Evolutionary conservation across 257 asterid genomes (phyloP).

Genomic region (Haberlea rhodopensis): DNA sequence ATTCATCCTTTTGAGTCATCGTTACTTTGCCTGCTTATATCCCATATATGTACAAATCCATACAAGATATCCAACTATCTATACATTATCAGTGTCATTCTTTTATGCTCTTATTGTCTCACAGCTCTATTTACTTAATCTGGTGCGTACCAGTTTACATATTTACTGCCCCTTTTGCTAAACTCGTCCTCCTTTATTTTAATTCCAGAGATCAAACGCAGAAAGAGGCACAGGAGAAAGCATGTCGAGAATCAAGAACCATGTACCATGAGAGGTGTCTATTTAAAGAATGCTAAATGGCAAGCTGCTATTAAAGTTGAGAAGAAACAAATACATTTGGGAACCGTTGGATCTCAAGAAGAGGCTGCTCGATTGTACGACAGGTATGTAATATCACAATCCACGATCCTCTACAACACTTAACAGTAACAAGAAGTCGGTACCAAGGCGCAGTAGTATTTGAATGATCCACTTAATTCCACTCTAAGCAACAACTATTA

Average conservation of each 20-base stretch:
- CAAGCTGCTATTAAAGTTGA: constrained; percentile 99
- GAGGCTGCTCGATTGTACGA: constrained; percentile 92
- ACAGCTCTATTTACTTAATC: neutral
- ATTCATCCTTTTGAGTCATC: too few relatives aligned
- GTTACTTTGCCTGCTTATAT: too few relatives aligned
- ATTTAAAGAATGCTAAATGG: constrained; percentile 95
- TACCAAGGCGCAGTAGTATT: neutral
- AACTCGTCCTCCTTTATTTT: neutral
- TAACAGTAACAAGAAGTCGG: neutral
- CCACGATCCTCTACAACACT: neutral
- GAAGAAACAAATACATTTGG: constrained; percentile 93
- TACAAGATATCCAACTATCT: too few relatives aligned
- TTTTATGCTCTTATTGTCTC: neutral
- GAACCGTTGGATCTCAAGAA: constrained; percentile 92
- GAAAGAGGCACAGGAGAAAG: constrained; percentile 88
- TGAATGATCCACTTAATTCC: neutral
- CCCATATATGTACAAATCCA: too few relatives aligned
- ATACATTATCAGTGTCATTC: neutral
- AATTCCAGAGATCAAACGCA: constrained; percentile 68
- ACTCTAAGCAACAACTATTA: too few relatives aligned
- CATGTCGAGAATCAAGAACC: constrained; percentile 73
- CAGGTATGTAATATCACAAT: constrained; percentile 41
- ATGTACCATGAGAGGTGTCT: constrained; percentile 85
- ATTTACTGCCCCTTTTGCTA: neutral
- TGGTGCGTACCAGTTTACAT: neutral